Conservation (phyloP, 495 filamentous ascomycete genomes). For the Oleoguttula mirabilis region DNA sequence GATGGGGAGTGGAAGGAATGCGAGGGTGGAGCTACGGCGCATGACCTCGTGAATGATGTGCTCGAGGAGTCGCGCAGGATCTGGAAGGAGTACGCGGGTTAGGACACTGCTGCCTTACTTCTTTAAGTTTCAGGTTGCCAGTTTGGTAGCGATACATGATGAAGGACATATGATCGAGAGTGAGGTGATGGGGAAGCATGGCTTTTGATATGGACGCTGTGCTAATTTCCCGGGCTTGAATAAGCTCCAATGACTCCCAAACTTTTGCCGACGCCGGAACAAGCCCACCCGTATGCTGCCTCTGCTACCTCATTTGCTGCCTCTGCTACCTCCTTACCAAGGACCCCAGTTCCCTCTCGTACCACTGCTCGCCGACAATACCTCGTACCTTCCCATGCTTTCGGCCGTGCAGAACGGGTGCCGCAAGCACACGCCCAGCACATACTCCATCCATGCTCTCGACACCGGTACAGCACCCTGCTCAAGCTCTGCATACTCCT, state of each 20-base stretch:
- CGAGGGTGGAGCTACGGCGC: slow-evolving; percentile 50
- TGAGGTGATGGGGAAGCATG: too few relatives aligned
- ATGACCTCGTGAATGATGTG: slow-evolving; percentile 64
- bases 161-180: too few relatives aligned
- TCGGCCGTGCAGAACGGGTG: neutral
- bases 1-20: slow-evolving; percentile 72
- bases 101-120: neutral
- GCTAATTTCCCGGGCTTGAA: too few relatives aligned
- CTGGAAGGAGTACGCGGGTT: slow-evolving; percentile 22
- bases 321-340: too few relatives aligned
- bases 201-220: too few relatives aligned
- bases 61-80: slow-evolving; percentile 36
- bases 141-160: neutral
- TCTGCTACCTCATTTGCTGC: too few relatives aligned
- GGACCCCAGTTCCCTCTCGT: too few relatives aligned
- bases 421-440: slow-evolving; percentile 1
- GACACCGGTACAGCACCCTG: neutral
- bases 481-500: neutral
- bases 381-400: slow-evolving; percentile 4
- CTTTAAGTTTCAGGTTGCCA: neutral
- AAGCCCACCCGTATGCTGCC: too few relatives aligned
- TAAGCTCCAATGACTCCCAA: too few relatives aligned
- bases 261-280: too few relatives aligned
- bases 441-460: slow-evolving; percentile 7
- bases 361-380: too few relatives aligned